Base-by-base conservation (phyloP, 2,329 filamentous ascomycete species). In the Fusarium staphyleae region DNA sequence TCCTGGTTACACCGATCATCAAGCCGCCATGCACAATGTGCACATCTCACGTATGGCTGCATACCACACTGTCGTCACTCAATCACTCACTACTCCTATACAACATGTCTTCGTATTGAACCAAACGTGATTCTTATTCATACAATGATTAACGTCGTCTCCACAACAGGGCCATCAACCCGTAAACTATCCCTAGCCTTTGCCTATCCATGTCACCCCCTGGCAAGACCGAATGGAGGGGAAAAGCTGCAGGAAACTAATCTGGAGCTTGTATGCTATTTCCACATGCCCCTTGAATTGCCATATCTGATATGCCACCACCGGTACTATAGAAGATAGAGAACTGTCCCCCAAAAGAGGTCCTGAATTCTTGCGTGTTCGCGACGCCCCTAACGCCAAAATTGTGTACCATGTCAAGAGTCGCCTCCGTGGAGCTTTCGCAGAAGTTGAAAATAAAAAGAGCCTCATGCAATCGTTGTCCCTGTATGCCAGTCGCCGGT, bases 391-490 rank as follows among this genome's bases (percentile, higher is more conserved):
- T 55, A 68, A 68, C 66, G 66, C 66, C 63, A 37, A 61, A 63
- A 61, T 55, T 58, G 54, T 55, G 44, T 64, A 56, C 59, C 58
- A 57, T 50, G 53, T 51, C 50, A 61, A 65, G 58, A 58, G 52
- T 55, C 37, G 52, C 60, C 52, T 39, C 54, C 30, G 46, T 55
- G 39, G 48, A 62, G 52, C 42, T 52, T 52, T 58, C 52, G 75
- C 80, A 18, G 85, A 57, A 63, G 55, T 55, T 55, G 50, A 55
- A 47, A 63, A 57, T 48, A 63, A 57, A 60, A 60, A 62, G 65
- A 67, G 47, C 58, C 51, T 67, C 65, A 57, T 67, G 65, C 60
- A 65, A 57, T 67, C 65, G 59, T 67, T 56, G 58, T 56, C 44
- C 64, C 48, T 67, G 55, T 63, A 65, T 67, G 61, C 63, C 61